phyloP scores from a whole-genome alignment of 2,329 filamentous ascomycete species.

The Cercospora sp. region DNA sequence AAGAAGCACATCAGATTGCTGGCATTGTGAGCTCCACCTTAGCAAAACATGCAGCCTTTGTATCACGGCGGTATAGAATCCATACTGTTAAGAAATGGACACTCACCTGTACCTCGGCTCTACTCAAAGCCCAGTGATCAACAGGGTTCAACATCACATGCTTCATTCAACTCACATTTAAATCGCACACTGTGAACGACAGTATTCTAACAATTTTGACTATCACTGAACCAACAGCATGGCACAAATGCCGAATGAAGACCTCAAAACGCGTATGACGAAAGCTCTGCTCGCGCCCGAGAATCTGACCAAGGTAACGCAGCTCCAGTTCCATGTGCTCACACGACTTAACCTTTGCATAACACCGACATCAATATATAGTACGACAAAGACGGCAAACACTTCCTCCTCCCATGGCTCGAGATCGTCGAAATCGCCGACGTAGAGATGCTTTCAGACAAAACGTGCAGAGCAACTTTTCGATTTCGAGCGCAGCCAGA shows the following conservation, averaged over 20 bases:
- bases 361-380: background rate
- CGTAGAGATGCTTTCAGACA: constrained; percentile 17
- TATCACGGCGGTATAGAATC: background rate
- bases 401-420: constrained; percentile 27
- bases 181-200: background rate
- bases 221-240: background rate
- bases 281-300: constrained; percentile 21
- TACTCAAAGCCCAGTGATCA: background rate
- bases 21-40: background rate
- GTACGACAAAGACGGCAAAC: constrained; percentile 23
- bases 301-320: constrained; percentile 18
- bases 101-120: background rate
- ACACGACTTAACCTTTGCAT: background rate
- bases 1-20: background rate
- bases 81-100: background rate
- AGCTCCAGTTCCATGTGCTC: no score
- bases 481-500: constrained; percentile 27
- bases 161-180: background rate
- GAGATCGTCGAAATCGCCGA: constrained; percentile 20
- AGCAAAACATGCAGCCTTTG: background rate
- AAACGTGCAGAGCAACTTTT: constrained; percentile 19
- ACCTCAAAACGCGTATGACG: constrained; percentile 19
- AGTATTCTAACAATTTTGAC: background rate
- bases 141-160: background rate
- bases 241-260: background rate